Evolutionary conservation across 2,329 filamentous ascomycete species (phyloP), one percentile per base, ranked within the genome.

Genomic region (Atkinsonella hypoxylon): DNA sequence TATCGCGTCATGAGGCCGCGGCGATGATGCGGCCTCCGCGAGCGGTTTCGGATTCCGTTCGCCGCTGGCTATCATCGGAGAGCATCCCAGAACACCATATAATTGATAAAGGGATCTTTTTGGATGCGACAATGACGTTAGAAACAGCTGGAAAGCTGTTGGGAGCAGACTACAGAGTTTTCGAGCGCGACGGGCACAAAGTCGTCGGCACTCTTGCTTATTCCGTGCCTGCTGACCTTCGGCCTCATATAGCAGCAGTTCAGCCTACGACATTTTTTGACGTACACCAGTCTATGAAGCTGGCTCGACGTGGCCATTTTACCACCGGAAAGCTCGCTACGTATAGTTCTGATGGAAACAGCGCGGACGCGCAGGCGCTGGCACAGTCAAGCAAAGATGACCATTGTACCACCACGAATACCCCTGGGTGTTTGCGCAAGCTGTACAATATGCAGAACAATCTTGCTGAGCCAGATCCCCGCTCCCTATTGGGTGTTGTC

Each of bases 401-500:
- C 4, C 57, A 49, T 11, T 75, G 71, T 59, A 67, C 70, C 30
- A 54, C 58, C 1, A 56, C 58, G 20, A 62, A 72, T 48, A 74
- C 72, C 0, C 74, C 74, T 1, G 61, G 63, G 1, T 77, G 74
- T 32, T 53, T 76, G 4, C 65, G 67, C 39, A 63, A 68, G 7
- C 57, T 75, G 13, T 77, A 77, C 60, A 67, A 68, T 3, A 66
- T 76, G 26, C 63, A 62, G 26, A 53, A 62, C 9, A 62, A 67
- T 30, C 80, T 83, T 9, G 68, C 76, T 8, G 80, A 64, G 20
- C 76, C 81, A 11, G 78, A 71, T 58, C 79, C 72, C 22, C 83
- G 68, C 0, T 83, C 83, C 51, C 77, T 74, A 52, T 78, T 83
- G 47, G 84, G 83, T n/a, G 80, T 88, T 17, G 57, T 57, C 18